Percentiles rank a stretch among this genome's conserved stretches.
Evolutionary conservation across 2,329 filamentous ascomycete genomes (phyloP).

Genomic region (Alternaria viburni): DNA sequence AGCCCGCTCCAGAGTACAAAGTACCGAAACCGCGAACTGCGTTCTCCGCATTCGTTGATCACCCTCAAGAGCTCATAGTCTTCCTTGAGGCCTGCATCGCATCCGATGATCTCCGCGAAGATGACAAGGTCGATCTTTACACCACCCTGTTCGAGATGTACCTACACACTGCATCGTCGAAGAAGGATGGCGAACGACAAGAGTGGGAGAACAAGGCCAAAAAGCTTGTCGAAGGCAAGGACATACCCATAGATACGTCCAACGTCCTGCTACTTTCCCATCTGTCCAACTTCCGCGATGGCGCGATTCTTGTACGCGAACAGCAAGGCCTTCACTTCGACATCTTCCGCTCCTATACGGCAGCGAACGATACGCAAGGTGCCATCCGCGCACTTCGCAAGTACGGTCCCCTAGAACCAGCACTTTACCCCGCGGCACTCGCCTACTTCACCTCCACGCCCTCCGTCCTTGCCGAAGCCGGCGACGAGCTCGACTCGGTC

Average conservation of each 20-base stretch:
- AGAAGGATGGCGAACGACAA: slow-evolving; percentile 72
- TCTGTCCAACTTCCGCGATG: slow-evolving; percentile 85
- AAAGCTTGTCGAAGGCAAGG: slow-evolving; percentile 79
- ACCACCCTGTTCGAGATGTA: slow-evolving; percentile 99
- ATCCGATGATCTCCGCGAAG: slow-evolving; percentile 71
- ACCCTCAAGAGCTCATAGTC: slow-evolving; percentile 86
- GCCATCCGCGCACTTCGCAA: slow-evolving; percentile 89
- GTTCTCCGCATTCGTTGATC: slow-evolving; percentile 96
- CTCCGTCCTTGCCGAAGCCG: slow-evolving; percentile 81
- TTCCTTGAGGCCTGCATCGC: slow-evolving; percentile 89
- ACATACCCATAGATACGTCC: slow-evolving; percentile 87
- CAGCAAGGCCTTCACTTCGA: slow-evolving; percentile 90
- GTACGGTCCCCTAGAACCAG: slow-evolving; percentile 89
- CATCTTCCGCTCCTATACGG: slow-evolving; percentile 95
- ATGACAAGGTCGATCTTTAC: slow-evolving; percentile 84
- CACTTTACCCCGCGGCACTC: slow-evolving; percentile 89
- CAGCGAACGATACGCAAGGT: slow-evolving; percentile 87
- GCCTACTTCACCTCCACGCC: slow-evolving; percentile 91
- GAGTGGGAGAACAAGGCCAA: slow-evolving; percentile 93
- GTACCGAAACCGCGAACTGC: slow-evolving; percentile 84
- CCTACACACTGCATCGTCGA: slow-evolving; percentile 81
- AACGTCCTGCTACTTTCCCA: slow-evolving; percentile 93
- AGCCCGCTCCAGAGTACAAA: slow-evolving; percentile 67
- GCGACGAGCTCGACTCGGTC: slow-evolving; percentile 79
- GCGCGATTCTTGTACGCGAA: slow-evolving; percentile 90